Base-by-base conservation (phyloP, 192 early-diverging fungal genomes). In the Linnemannia schmuckeri region DNA sequence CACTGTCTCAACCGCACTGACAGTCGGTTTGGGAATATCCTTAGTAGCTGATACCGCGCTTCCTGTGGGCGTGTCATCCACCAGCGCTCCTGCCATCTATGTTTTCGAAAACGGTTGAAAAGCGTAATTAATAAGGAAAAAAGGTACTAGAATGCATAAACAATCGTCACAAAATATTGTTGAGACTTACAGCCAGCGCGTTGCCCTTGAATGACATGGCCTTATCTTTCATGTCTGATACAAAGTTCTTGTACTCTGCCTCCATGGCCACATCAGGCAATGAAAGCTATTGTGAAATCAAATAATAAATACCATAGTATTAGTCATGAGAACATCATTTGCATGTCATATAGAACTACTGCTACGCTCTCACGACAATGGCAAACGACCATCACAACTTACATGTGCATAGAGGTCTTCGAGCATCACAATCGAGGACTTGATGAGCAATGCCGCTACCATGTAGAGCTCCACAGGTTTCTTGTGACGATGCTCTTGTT, bases 371-470 rank as follows among this genome's bases (percentile, higher is more conserved):
- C 22, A 6, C 0, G 52, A 49, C 37, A 71, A 40, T 3, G 24
- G 4, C 37, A 73, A 42, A 66, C 3, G 37, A 49, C 27, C 9
- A 35, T 73, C 27, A 20, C 1, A 9, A 41, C 82, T 82, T 87
- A 91, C 88, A 78, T 96, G 91, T 38, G 94, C 93, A 69, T 93
- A 94, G 24, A 97, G 69, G 76, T 95, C 94, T 30, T 91, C 93
- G 4, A 96, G 76, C 9, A 47, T 41, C 15, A 87, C 52, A 30
- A 87, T 70, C 6, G 79, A 77, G 40, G 81, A 70, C 42, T 71
- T 81, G 46, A 81, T 72, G 47, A 87, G 47, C 27, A 87, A 24
- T 1, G 85, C 85, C 13, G 85, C 57, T 0, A 81, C 72, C 41
- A 72, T 87, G 37, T 87, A 87, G 47, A 81, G 30, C 7, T 76